These are phyloP conservation scores for Coemansia sp. DNA, from an alignment of 192 early-diverging fungal genomes.

Conservation along the genomic window DNA sequence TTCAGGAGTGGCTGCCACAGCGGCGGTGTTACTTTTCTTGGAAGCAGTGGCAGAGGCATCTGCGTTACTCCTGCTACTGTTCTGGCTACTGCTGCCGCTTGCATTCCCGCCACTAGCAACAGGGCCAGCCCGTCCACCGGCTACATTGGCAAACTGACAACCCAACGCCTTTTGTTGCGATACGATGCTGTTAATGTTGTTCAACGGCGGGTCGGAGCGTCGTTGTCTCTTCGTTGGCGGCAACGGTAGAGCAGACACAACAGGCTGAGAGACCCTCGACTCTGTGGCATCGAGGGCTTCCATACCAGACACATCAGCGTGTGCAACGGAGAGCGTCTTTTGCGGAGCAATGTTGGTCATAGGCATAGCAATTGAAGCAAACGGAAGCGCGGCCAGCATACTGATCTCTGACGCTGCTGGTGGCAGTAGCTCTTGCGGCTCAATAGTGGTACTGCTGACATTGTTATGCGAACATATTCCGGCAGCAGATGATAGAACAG, in stretches of 20 bases:
- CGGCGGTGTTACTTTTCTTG: slow-evolving; percentile 6
- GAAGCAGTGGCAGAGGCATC: not conserved
- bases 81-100: not conserved
- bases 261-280: not conserved
- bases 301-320: not conserved
- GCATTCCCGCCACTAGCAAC: slow-evolving; percentile 30
- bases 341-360: slow-evolving; percentile 42
- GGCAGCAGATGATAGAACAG: slow-evolving; percentile 18
- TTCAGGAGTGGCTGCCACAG: slow-evolving; percentile 16
- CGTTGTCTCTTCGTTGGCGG: slow-evolving; percentile 18
- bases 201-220: not conserved
- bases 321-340: slow-evolving; percentile 26
- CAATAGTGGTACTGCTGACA: not conserved
- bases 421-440: not conserved
- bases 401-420: slow-evolving; percentile 20
- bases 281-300: not conserved
- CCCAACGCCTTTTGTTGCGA: not conserved
- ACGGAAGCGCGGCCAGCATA: slow-evolving; percentile 34
- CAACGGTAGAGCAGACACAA: not conserved
- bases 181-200: not conserved
- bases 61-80: slow-evolving; percentile 17
- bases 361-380: slow-evolving; percentile 13
- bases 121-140: not conserved
- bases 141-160: not conserved
- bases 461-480: not conserved